phyloP scores from a whole-genome alignment of 139 green algal genomes.

The Astrephomene gubernaculifera region DNA sequence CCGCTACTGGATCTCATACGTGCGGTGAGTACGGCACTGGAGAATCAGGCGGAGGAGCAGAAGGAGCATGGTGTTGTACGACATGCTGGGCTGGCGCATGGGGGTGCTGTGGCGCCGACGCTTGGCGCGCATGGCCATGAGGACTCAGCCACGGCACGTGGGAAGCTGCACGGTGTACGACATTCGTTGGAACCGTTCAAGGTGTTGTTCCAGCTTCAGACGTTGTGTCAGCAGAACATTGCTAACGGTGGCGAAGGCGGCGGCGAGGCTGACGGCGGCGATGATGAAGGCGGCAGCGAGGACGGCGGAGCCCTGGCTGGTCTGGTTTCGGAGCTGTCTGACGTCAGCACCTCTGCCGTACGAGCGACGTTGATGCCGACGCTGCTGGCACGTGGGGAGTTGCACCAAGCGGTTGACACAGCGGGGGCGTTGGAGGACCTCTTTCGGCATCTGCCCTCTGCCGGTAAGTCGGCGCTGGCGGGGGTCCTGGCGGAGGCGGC shows the following conservation, averaged over 20 bases:
- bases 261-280: not conserved
- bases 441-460: constrained; percentile 10
- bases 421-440: constrained; percentile 36
- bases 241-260: not conserved
- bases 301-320: not conserved
- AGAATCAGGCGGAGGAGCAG: constrained; percentile 12
- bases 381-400: constrained; percentile 18
- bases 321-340: constrained; percentile 14
- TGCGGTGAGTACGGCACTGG: not conserved
- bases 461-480: constrained; percentile 24
- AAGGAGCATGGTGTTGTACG: not conserved
- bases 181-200: constrained; percentile 15
- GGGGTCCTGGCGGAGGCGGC: constrained; percentile 33
- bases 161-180: constrained; percentile 28
- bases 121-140: constrained; percentile 8
- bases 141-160: not conserved
- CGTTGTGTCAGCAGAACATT: not conserved
- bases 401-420: constrained; percentile 37
- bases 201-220: constrained; percentile 32
- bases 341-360: constrained; percentile 6
- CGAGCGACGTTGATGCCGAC: constrained; percentile 21
- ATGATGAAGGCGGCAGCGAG: too few relatives aligned
- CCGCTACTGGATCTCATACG: constrained; percentile 3
- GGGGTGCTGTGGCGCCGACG: too few relatives aligned
- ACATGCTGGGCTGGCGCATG: constrained; percentile 9